These are phyloP conservation scores for Polyporus arcularius DNA, from an alignment of 768 basidiomycete species.

Conservation along the genomic window DNA sequence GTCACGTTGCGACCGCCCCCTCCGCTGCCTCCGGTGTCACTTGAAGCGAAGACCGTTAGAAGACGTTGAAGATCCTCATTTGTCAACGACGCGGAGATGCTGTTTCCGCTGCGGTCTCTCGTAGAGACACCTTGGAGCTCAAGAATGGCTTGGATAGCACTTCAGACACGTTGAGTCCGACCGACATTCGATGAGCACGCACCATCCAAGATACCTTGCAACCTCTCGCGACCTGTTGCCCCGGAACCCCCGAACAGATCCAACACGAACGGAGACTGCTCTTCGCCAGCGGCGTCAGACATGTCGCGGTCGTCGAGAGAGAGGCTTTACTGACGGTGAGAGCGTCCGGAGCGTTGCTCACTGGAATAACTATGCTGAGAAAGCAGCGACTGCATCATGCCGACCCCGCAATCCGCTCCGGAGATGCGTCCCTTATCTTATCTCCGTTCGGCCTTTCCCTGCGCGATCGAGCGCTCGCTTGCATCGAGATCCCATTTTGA, in stretches of 20 bases:
- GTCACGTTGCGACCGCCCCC: neutral
- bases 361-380: slow-evolving; percentile 18
- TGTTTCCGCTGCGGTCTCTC: neutral
- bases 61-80: slow-evolving; percentile 15
- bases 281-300: slow-evolving; percentile 34
- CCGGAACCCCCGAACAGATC: neutral
- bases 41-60: neutral
- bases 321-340: slow-evolving; percentile 5
- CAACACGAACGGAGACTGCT: slow-evolving; percentile 1
- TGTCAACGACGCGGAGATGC: slow-evolving; percentile 3
- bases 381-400: slow-evolving; percentile 13
- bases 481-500: neutral
- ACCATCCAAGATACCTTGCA: slow-evolving; percentile 13
- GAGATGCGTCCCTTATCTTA: slow-evolving; percentile 13
- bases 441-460: neutral
- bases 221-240: slow-evolving; percentile 6
- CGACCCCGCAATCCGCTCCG: neutral
- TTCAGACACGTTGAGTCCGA: neutral
- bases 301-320: slow-evolving; percentile 17
- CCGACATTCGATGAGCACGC: neutral
- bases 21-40: neutral
- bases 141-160: slow-evolving; percentile 2
- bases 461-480: neutral
- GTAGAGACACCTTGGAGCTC: slow-evolving; percentile 2
- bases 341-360: neutral